These are phyloP conservation scores for Suillus discolor DNA, from an alignment of 768 basidiomycete species.

Conservation along the genomic window DNA sequence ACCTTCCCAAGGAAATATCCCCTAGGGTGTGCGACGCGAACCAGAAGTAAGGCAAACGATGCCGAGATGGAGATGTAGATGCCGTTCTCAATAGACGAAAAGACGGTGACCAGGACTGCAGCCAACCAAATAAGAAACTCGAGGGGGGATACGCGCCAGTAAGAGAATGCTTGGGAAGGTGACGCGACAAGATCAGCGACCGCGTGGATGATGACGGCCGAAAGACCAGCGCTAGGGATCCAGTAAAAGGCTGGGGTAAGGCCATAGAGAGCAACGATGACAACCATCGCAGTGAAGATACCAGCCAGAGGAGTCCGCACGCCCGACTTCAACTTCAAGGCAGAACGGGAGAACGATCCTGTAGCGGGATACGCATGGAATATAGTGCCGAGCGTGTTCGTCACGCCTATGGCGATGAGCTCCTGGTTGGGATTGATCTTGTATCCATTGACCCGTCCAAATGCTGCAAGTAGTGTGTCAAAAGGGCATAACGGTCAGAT, in stretches of 20 bases:
- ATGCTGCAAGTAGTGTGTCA: conserved; percentile 53
- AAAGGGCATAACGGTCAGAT: neutral
- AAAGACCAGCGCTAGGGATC: conserved; percentile 81
- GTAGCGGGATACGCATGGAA: conserved; percentile 96
- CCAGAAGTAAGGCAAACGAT: too few relatives aligned
- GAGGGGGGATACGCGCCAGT: conserved; percentile 92
- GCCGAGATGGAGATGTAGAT: conserved; percentile 89
- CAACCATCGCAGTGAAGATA: conserved; percentile 80
- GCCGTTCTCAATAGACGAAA: conserved; percentile 92
- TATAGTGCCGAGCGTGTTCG: conserved; percentile 86
- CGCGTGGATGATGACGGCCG: conserved; percentile 94
- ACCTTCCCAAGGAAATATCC: too few relatives aligned
- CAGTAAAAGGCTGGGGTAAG: conserved; percentile 91
- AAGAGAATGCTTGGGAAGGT: conserved; percentile 79
- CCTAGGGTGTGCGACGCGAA: too few relatives aligned
- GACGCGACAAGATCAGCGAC: conserved; percentile 87
- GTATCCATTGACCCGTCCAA: conserved; percentile 94
- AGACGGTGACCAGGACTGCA: conserved; percentile 87
- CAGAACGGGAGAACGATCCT: conserved; percentile 98
- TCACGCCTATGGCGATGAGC: conserved; percentile 96
- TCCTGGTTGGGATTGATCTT: conserved; percentile 95
- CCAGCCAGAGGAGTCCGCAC: conserved; percentile 96
- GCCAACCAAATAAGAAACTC: conserved; percentile 91
- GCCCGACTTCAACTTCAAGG: conserved; percentile 93
- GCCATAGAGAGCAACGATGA: conserved; percentile 93